Base-by-base conservation (phyloP, 2,329 filamentous ascomycete genomes). In the Talaromyces sp. region DNA sequence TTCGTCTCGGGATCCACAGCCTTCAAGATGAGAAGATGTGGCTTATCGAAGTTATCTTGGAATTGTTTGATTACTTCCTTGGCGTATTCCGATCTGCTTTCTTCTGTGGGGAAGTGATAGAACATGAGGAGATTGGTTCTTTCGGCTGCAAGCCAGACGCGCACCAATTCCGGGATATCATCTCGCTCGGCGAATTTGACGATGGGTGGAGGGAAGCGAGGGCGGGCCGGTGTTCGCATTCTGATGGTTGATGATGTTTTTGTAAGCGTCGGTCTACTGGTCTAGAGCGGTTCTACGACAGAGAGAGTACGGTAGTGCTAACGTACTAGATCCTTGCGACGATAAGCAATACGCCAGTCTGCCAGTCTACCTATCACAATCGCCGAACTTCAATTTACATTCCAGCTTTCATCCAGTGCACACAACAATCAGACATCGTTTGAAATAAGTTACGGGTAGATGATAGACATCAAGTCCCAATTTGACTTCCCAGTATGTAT, bases 111-210 rank as follows among this genome's bases (percentile, higher is more conserved):
- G 13, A 59, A 59, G 25, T 45, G 36, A 45, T 59, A 59, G 36
- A 59, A 59, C 56, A 59, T 59, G 8, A 59, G 19, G n/a, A 59
- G 36, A 59, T 31, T 19, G 22, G 56, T 43, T 45, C 56, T 45
- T 43, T 59, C 56, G 15, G 56, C 56, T 15, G 34, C 36, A 8
- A 59, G 56, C 36, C 56, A 43, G 22, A 59, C 56, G 19, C 38
- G 36, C 15, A 59, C 36, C 17, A 59, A 45, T 31, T 59, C 36
- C 15, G 36, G 56, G 15, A 59, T 59, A 29, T 45, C 36, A 45
- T 59, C 34, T 59, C 56, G 36, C 19, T 59, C 56, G 19, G 56
- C 56, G 36, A 59, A 59, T 45, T 45, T 36, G 7, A 59, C 45
- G 36, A 59, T 45, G 34, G 56, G 56, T 11, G 22, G 19, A 43